Evolutionary conservation across 2,329 filamentous ascomycete species (phyloP).

Genomic region (Hymenoscyphus infarciens): DNA sequence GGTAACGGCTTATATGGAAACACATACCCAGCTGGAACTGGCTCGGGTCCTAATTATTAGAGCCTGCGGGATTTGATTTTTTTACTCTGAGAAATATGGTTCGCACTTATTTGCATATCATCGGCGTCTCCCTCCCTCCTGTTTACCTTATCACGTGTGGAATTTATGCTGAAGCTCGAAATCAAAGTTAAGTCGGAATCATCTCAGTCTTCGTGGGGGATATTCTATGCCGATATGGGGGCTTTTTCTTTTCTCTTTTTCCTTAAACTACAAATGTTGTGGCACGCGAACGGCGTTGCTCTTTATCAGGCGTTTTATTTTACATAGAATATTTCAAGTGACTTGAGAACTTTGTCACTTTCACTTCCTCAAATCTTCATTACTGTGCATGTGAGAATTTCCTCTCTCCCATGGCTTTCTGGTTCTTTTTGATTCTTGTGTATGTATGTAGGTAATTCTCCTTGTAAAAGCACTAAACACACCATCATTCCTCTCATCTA

Average conservation of each 20-base stretch:
- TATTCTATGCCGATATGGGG: not conserved
- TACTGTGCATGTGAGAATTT: too few relatives aligned
- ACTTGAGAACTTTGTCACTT: constrained; percentile 4
- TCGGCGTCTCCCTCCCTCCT: not conserved
- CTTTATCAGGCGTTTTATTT: not conserved
- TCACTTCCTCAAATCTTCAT: too few relatives aligned
- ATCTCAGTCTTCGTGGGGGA: not conserved
- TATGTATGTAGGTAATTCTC: not conserved
- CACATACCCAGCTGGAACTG: constrained; percentile 24
- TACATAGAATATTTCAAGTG: constrained; percentile 3
- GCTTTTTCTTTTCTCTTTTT: not conserved
- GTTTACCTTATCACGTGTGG: not conserved
- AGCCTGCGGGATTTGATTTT: not conserved
- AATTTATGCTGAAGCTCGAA: not conserved
- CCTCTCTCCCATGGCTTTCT: too few relatives aligned
- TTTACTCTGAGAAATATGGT: constrained; percentile 1
- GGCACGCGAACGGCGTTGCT: constrained; percentile 15
- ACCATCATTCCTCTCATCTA: not conserved
- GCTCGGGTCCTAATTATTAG: constrained; percentile 21
- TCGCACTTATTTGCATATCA: constrained; percentile 1
- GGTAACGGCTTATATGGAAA: constrained; percentile 37
- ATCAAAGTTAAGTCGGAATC: not conserved
- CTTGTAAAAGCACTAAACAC: not conserved
- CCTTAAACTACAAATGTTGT: constrained; percentile 1
- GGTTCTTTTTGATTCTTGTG: not conserved